Evolutionary conservation across 1,139 yeast species (phyloP), one percentile per base, ranked within the genome.

Genomic region (Taphrina pruni): DNA sequence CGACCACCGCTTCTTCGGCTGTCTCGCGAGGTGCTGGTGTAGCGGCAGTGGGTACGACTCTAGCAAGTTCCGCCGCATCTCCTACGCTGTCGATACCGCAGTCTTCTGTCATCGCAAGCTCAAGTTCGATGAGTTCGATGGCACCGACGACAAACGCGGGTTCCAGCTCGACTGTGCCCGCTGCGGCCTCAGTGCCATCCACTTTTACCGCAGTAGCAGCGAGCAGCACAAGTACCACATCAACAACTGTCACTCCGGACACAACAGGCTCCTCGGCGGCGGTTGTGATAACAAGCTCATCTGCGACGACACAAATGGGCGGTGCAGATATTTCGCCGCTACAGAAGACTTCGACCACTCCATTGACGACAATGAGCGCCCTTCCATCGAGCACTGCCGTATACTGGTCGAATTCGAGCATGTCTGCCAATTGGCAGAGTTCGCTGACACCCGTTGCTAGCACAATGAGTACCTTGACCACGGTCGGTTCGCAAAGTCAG

Each of bases 331-430:
- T 45, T 11, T 45, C 48, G 8, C 17, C 48, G 3, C 2, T 45
- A 12, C 48, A 45, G 20, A 12, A n/a, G 48, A 14, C 48, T n/a
- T 45, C 48, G 48, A 45, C 48, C n/a, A 45, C 48, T 17, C 8
- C 48, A n/a, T 14, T n/a, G 20, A 7, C n/a, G 12, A 12, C 48
- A 14, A 17, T n/a, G 8, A 17, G 3, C 48, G n/a, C 48, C 6
- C 48, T 45, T 2, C 48, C 48, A 2, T 14, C 48, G 3, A n/a
- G 20, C 20, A 12, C 20, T 45, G 8, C 48, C 2, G n/a, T 45
- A 1, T n/a, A 14, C 20, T 45, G 48, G 48, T 45, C 48, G 9
- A 45, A 45, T n/a, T 45, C 48, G 48, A 45, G 48, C 48, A 45
- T n/a, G 20, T 14, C 48, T 14, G n/a, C 48, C 48, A 12, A 8